These are phyloP conservation scores for Saccharomyces kudriavzevii DNA, from an alignment of 805 yeast genomes.

Conservation along the genomic window DNA sequence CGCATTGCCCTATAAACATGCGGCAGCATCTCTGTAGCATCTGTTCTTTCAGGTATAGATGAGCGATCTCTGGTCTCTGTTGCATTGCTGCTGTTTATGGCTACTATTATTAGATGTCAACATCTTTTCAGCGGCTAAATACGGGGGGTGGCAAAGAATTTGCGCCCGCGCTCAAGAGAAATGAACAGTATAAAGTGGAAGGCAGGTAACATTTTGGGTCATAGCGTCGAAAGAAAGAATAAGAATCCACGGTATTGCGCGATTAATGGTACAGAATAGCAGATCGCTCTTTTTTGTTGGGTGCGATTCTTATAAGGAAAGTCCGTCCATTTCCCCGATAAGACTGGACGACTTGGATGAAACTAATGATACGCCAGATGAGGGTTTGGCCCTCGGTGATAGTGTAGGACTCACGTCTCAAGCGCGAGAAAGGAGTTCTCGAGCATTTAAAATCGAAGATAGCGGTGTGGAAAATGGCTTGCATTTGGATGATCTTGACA, in stretches of 20 bases:
- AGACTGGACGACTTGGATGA: neutral
- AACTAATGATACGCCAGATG: neutral
- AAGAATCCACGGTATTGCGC: neutral
- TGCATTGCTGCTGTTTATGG: neutral
- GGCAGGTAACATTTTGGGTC: neutral
- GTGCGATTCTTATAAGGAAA: neutral
- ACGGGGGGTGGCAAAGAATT: neutral
- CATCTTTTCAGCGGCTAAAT: neutral
- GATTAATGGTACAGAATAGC: neutral
- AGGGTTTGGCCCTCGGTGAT: neutral
- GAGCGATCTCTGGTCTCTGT: neutral
- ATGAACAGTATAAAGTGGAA: neutral
- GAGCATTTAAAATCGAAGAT: neutral
- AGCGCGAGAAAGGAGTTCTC: neutral
- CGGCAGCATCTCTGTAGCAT: neutral
- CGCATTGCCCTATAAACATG: neutral
- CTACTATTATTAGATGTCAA: neutral
- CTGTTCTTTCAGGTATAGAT: neutral
- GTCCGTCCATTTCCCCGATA: neutral
- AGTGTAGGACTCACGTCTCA: neutral
- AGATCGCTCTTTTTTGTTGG: neutral
- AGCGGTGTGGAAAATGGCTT: neutral
- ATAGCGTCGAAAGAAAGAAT: neutral
- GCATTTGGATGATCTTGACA: conserved; percentile 26
- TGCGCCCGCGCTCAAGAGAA: neutral